These are phyloP conservation scores for Scutellaria minor DNA, from an alignment of 257 asterid genomes.

Conservation along the genomic window DNA sequence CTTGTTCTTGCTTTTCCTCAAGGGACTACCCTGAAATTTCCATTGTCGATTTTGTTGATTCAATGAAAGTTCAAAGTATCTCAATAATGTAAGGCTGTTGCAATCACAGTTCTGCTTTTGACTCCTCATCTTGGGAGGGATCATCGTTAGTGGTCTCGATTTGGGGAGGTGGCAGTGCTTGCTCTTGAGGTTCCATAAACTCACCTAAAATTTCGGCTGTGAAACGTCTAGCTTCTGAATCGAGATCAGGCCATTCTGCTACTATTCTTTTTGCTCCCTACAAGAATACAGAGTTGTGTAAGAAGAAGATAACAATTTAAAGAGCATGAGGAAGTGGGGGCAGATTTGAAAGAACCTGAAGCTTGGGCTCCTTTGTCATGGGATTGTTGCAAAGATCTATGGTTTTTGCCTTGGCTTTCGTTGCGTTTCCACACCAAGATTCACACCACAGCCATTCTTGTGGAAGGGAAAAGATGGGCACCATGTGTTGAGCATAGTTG, in stretches of 20 bases:
- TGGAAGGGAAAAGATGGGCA: constrained; percentile 94
- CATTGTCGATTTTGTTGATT: not conserved
- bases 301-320: not conserved
- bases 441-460: constrained; percentile 99
- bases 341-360: constrained; percentile 60
- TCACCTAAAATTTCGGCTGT: constrained; percentile 81
- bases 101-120: constrained; percentile 75
- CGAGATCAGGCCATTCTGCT: constrained; percentile 97
- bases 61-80: not conserved
- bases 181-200: constrained; percentile 56
- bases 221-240: constrained; percentile 79
- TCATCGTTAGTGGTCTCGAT: constrained; percentile 31
- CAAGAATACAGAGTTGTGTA: constrained; percentile 20
- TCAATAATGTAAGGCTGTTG: not conserved
- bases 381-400: constrained; percentile 99
- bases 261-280: constrained; percentile 98
- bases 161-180: constrained; percentile 42
- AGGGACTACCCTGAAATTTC: not conserved
- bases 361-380: constrained; percentile 99
- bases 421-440: constrained; percentile 96
- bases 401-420: constrained; percentile 89
- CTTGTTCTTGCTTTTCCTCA: not conserved
- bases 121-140: constrained; percentile 61
- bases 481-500: constrained; percentile 96
- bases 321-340: constrained; percentile 9